These are phyloP conservation scores for Aspergillus pseudoviridinutans DNA, from an alignment of 2,329 filamentous ascomycete species.

Conservation along the genomic window DNA sequence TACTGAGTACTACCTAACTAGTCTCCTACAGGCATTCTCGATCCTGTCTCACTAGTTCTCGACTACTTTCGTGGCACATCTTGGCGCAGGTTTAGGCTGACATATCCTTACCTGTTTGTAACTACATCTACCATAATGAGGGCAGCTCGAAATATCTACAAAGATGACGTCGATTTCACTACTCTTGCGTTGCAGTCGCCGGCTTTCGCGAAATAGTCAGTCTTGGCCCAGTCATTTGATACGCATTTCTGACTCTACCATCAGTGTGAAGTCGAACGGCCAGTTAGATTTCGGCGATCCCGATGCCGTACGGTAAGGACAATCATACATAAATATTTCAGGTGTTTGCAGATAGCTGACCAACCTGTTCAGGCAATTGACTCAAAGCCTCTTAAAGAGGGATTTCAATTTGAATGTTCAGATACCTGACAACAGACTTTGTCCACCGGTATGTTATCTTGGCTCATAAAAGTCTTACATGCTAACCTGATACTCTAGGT, in stretches of 20 bases:
- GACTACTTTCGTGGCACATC: not conserved
- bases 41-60: not conserved
- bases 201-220: slow-evolving; percentile 57
- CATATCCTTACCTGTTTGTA: not conserved
- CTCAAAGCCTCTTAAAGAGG: slow-evolving; percentile 68
- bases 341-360: slow-evolving; percentile 3
- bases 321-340: not conserved
- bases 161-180: slow-evolving; percentile 58
- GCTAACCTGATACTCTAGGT: slow-evolving; percentile 30
- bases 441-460: slow-evolving; percentile 64
- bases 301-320: slow-evolving; percentile 62
- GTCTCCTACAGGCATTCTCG: not conserved
- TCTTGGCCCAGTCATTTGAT: slow-evolving; percentile 13
- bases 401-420: slow-evolving; percentile 71
- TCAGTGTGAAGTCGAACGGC: slow-evolving; percentile 50
- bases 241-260: slow-evolving; percentile 5
- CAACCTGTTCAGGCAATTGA: slow-evolving; percentile 53
- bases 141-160: slow-evolving; percentile 47
- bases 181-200: slow-evolving; percentile 56
- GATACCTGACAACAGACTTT: slow-evolving; percentile 74
- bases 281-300: slow-evolving; percentile 80
- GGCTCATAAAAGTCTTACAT: not conserved
- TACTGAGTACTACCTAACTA: not conserved
- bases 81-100: not conserved
- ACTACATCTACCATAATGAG: slow-evolving; percentile 23